Percentiles rank a stretch among this genome's conserved stretches.
These are phyloP conservation scores for Leucoagaricus sp. DNA, from an alignment of 1,284 basidiomycete genomes.

Conservation along the genomic window DNA sequence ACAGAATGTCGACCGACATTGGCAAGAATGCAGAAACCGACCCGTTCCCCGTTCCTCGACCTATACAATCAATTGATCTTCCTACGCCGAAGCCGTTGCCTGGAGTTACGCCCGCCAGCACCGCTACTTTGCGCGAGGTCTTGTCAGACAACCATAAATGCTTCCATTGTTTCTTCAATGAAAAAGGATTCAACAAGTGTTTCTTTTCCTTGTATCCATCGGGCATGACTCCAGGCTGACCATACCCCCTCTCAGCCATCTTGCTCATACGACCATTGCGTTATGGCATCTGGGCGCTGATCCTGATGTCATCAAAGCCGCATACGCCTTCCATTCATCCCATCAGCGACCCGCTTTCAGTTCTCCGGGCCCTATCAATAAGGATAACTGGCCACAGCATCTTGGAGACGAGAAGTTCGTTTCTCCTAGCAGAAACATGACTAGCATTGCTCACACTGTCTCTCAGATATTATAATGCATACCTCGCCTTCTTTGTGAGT, in stretches of 20 bases:
- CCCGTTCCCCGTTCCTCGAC: constrained; percentile 21
- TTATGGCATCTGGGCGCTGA: constrained; percentile 49
- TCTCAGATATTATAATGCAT: constrained; percentile 53
- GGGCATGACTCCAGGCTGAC: not conserved
- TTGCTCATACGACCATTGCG: constrained; percentile 48
- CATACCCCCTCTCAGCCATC: constrained; percentile 36
- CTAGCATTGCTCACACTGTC: not conserved
- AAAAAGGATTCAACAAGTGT: constrained; percentile 46
- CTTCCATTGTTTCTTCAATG: constrained; percentile 48
- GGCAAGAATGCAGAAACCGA: constrained; percentile 3
- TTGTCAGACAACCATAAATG: constrained; percentile 44
- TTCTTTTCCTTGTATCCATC: constrained; percentile 11
- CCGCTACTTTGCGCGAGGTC: constrained; percentile 31
- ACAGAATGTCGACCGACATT: not conserved
- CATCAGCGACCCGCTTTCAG: constrained; percentile 39
- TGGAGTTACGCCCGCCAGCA: constrained; percentile 34
- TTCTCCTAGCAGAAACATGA: not conserved
- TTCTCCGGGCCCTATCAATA: constrained; percentile 42
- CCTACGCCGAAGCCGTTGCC: constrained; percentile 24
- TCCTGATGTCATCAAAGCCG: constrained; percentile 38
- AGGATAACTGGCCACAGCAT: constrained; percentile 46
- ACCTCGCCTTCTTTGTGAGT: constrained; percentile 49
- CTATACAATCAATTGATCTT: constrained; percentile 5
- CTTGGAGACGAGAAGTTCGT: constrained; percentile 45
- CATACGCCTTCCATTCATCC: constrained; percentile 37